phyloP scores from a whole-genome alignment of 495 filamentous ascomycete species.

The Apodospora peruviana region DNA sequence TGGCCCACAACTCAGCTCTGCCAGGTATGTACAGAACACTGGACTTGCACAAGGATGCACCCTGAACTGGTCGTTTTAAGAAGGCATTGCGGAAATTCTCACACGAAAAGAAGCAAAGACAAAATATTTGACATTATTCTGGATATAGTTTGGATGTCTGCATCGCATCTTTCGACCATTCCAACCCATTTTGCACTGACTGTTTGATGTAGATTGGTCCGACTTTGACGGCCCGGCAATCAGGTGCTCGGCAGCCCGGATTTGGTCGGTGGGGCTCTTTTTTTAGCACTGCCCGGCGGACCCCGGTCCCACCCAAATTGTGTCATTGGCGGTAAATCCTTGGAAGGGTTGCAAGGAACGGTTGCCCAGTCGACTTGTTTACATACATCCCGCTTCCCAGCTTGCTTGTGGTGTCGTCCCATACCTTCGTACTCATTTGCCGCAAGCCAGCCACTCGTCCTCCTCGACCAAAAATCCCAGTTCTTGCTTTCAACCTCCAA shows the following conservation, averaged over 20 bases:
- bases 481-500: too few species aligned
- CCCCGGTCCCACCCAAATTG: slow-evolving; percentile 4
- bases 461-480: too few species aligned
- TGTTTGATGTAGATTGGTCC: neutral
- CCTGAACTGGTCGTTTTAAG: too few species aligned
- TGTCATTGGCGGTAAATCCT: slow-evolving; percentile 14
- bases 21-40: too few species aligned
- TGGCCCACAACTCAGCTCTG: too few species aligned
- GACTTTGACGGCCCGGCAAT: neutral
- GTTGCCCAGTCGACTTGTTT: slow-evolving; percentile 33
- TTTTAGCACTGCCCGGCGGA: neutral
- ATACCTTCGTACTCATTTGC: neutral
- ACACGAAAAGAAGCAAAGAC: neutral
- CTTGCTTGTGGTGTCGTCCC: neutral
- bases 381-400: slow-evolving; percentile 12
- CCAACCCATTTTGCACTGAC: neutral
- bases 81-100: too few species aligned
- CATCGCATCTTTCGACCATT: neutral
- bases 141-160: too few species aligned
- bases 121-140: neutral
- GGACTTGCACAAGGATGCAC: too few species aligned
- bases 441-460: neutral
- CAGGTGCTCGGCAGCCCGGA: neutral
- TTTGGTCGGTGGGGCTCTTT: neutral
- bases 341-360: slow-evolving; percentile 5